Evolutionary conservation across 371 early-diverging fungal species (phyloP).

Genomic region (Apophysomyces sp.): DNA sequence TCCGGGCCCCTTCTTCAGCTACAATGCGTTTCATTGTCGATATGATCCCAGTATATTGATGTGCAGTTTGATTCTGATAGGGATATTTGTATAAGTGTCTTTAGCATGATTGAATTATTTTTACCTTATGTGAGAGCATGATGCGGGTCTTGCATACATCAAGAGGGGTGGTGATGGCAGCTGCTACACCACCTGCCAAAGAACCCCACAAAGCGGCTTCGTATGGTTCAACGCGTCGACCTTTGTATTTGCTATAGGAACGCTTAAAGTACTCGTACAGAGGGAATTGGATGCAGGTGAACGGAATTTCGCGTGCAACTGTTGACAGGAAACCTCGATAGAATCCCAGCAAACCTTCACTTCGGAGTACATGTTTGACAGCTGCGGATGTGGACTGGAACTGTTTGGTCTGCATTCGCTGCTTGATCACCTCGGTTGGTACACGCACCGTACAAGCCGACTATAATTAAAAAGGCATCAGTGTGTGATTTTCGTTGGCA

Average conservation of each 20-base stretch:
- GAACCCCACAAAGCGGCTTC: conserved; percentile 90
- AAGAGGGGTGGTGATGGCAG: conserved; percentile 88
- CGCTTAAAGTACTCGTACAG: conserved; percentile 89
- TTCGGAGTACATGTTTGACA: conserved; percentile 55
- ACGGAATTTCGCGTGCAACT: conserved; percentile 91
- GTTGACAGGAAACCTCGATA: conserved; percentile 92
- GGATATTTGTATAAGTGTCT: not conserved
- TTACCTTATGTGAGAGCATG: conserved; percentile 77
- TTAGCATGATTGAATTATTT: not conserved
- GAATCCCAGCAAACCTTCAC: conserved; percentile 84
- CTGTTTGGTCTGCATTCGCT: conserved; percentile 91
- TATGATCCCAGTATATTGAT: conserved; percentile 70
- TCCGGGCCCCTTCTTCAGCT: conserved; percentile 76
- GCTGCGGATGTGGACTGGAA: conserved; percentile 64
- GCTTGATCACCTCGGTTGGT: conserved; percentile 95
- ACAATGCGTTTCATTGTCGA: conserved; percentile 74
- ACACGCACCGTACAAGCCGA: conserved; percentile 92
- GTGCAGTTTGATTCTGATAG: conserved; percentile 9
- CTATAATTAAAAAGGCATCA: conserved; percentile 30
- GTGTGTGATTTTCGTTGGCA: too few relatives aligned
- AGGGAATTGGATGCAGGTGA: conserved; percentile 95
- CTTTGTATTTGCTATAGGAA: conserved; percentile 41
- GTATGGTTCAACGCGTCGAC: conserved; percentile 64
- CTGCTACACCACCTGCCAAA: conserved; percentile 89
- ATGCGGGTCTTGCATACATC: conserved; percentile 93